phyloP scores from a whole-genome alignment of 2,329 filamentous ascomycete species.

The Botryotinia globosa region DNA sequence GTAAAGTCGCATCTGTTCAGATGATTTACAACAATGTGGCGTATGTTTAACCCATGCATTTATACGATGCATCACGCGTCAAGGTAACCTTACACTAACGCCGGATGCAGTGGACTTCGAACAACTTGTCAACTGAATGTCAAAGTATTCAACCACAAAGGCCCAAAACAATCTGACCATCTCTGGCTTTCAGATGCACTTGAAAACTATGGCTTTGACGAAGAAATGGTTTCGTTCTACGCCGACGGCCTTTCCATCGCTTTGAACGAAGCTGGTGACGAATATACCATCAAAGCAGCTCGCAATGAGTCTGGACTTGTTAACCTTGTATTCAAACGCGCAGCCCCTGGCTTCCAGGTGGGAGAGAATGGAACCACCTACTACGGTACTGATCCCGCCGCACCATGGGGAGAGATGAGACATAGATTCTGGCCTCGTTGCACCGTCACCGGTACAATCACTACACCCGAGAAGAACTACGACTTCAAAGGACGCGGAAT shows the following conservation, averaged over 20 bases:
- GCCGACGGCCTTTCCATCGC: conserved; percentile 82
- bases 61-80: conserved; percentile 20
- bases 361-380: conserved; percentile 80
- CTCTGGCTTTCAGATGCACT: conserved; percentile 84
- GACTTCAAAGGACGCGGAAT: conserved; percentile 78
- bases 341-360: conserved; percentile 76
- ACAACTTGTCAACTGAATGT: conserved; percentile 91
- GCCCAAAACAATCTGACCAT: conserved; percentile 63
- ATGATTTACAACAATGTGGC: conserved; percentile 97
- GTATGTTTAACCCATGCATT: conserved; percentile 53
- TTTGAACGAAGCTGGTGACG: conserved; percentile 77
- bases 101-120: conserved; percentile 67
- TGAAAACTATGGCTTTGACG: conserved; percentile 76
- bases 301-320: conserved; percentile 77
- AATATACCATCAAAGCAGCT: conserved; percentile 87
- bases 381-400: conserved; percentile 81
- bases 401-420: conserved; percentile 90
- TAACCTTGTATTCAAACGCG: conserved; percentile 76
- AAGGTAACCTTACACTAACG: conserved; percentile 15
- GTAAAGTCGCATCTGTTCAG: conserved; percentile 75
- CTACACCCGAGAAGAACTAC: conserved; percentile 75
- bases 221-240: conserved; percentile 78
- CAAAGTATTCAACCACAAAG: conserved; percentile 77
- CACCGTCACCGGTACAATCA: conserved; percentile 76
- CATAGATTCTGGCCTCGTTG: conserved; percentile 95